Evolutionary conservation across 768 basidiomycete species (phyloP).

Genomic region (Calvatia gigantea): DNA sequence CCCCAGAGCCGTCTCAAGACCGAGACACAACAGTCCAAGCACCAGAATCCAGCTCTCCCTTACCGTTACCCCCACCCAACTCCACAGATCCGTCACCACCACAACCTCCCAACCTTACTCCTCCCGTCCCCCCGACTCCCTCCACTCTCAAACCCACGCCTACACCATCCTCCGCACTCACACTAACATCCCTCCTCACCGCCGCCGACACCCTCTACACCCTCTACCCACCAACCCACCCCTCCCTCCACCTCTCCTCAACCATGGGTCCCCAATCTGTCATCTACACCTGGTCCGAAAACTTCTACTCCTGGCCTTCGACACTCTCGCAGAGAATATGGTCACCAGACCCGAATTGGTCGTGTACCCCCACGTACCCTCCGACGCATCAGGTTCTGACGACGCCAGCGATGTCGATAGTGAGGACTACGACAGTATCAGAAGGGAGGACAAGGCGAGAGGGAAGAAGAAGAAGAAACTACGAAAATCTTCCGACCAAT

Average conservation of each 20-base stretch:
- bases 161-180: slow-evolving; percentile 29
- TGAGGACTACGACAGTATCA: slow-evolving; percentile 11
- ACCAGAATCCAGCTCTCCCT: neutral
- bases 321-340: slow-evolving; percentile 59
- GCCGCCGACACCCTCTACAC: slow-evolving; percentile 56
- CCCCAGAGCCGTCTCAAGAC: too few relatives aligned
- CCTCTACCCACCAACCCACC: slow-evolving; percentile 58
- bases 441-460: slow-evolving; percentile 15
- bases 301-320: slow-evolving; percentile 38
- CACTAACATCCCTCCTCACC: slow-evolving; percentile 48
- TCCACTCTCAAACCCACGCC: neutral
- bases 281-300: slow-evolving; percentile 69
- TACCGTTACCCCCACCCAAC: neutral
- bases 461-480: slow-evolving; percentile 20
- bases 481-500: slow-evolving; percentile 17
- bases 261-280: slow-evolving; percentile 82
- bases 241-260: slow-evolving; percentile 44
- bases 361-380: slow-evolving; percentile 43
- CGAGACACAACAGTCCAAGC: too few relatives aligned
- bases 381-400: neutral
- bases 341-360: slow-evolving; percentile 51
- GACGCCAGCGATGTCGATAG: slow-evolving; percentile 16
- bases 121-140: neutral
- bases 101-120: neutral
- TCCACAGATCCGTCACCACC: neutral